Evolutionary conservation across 2,329 filamentous ascomycete genomes (phyloP), one percentile per base, ranked within the genome.

Genomic region (Ilyonectria robusta): DNA sequence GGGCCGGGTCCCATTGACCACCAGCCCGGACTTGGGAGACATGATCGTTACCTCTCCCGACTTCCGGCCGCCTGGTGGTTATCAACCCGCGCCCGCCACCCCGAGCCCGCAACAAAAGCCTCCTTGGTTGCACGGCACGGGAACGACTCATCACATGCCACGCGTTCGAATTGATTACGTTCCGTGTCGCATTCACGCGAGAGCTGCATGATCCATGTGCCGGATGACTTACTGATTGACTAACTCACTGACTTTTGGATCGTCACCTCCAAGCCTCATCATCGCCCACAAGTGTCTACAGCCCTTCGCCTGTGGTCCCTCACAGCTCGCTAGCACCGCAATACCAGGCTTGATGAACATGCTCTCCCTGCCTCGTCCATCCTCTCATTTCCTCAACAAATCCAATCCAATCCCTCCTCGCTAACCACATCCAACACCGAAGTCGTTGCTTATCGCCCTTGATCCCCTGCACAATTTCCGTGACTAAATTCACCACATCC

Each of bases 111-210:
- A 64, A 59, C 58, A 57, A 61, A 61, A 48, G n/a, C 42, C 46
- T 58, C 31, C 29, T 57, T 31, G 48, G 73, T 75, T 62, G 65
- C 70, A 74, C 71, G 62, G 48, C 63, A 31, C 57, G 54, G 44
- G 62, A 67, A 69, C 71, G 69, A 73, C 65, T 74, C 71, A 75
- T 67, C 70, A 44, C 66, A 68, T 71, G 71, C 69, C 72, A 75
- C 66, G 64, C 72, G 68, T 68, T 65, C 50, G 42, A 66, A 53
- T 50, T 42, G 42, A 42, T 44, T 68, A 61, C 53, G 35, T 58
- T 61, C 44, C 35, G 61, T 35, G 56, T 67, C 47, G 33, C 46
- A 64, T 72, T 60, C 44, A 13, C 40, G 51, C 51, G 26, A 60
- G 26, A 29, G 44, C 29, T 61, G 62, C 62, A 65, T 60, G 62